Evolutionary conservation across 805 yeast species (phyloP).

Genomic region (Metschnikowia orientalis): DNA sequence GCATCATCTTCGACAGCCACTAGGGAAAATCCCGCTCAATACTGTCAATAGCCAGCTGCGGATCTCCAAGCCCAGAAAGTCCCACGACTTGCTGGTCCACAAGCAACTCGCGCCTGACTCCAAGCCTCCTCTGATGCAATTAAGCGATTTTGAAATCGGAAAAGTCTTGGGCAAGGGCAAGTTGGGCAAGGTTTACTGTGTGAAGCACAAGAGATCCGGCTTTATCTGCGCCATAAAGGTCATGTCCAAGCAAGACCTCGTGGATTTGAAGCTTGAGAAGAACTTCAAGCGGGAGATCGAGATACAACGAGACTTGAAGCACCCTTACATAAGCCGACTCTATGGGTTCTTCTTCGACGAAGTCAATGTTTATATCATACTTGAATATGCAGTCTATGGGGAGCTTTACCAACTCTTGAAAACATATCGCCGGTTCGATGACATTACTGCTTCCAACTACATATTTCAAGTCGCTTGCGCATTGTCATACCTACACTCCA

Average conservation of each 20-base stretch:
- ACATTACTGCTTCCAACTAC: slow-evolving; percentile 70
- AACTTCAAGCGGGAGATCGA: slow-evolving; percentile 90
- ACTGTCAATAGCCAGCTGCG: no score
- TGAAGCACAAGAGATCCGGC: slow-evolving; percentile 67
- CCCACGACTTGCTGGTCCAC: no score
- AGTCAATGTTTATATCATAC: slow-evolving; percentile 71
- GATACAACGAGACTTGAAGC: slow-evolving; percentile 75
- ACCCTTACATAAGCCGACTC: slow-evolving; percentile 73
- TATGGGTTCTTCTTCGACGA: slow-evolving; percentile 84
- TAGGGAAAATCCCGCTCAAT: no score
- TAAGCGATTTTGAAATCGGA: slow-evolving; percentile 81
- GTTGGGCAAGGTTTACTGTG: slow-evolving; percentile 90
- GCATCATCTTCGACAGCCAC: no score
- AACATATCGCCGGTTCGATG: slow-evolving; percentile 63
- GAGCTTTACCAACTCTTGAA: slow-evolving; percentile 77
- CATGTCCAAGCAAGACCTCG: slow-evolving; percentile 79
- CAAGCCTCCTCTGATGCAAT: slow-evolving; percentile 6
- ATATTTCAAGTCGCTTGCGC: slow-evolving; percentile 82
- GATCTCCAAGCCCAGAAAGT: no score
- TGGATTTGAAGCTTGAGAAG: slow-evolving; percentile 69
- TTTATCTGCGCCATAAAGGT: slow-evolving; percentile 86
- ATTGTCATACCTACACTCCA: slow-evolving; percentile 68
- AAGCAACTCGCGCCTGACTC: background rate
- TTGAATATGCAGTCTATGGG: slow-evolving; percentile 83
- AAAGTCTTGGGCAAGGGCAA: slow-evolving; percentile 87